Conservation (phyloP, 2,329 filamentous ascomycete genomes). For the Venturia effusa region DNA sequence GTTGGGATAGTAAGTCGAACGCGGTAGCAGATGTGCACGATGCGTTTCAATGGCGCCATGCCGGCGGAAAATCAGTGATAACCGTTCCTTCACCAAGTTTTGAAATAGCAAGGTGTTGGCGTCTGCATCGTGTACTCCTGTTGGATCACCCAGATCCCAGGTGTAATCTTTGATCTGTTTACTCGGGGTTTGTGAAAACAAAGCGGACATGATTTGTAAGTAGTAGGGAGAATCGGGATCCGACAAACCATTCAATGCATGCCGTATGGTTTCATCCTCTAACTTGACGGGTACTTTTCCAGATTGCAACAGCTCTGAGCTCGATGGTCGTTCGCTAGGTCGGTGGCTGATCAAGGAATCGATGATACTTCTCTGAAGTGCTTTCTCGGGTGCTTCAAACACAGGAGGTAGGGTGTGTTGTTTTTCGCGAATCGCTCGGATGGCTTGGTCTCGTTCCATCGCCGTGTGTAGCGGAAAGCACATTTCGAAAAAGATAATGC, state of each 20-base stretch:
- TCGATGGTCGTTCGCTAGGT: slow-evolving; percentile 72
- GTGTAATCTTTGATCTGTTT: slow-evolving; percentile 64
- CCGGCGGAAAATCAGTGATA: slow-evolving; percentile 70
- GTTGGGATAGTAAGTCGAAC: slow-evolving; percentile 63
- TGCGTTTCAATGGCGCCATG: slow-evolving; percentile 81
- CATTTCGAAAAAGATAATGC: slow-evolving; percentile 99
- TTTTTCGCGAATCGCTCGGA: slow-evolving; percentile 58
- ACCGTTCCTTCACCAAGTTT: slow-evolving; percentile 59
- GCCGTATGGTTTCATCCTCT: slow-evolving; percentile 81
- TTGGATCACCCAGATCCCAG: slow-evolving; percentile 33
- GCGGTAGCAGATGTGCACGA: slow-evolving; percentile 67
- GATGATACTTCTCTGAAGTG: slow-evolving; percentile 65
- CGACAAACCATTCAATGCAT: slow-evolving; percentile 68
- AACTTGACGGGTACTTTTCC: slow-evolving; percentile 83
- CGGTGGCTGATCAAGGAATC: slow-evolving; percentile 70
- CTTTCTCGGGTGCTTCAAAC: slow-evolving; percentile 60
- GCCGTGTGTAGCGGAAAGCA: slow-evolving; percentile 52
- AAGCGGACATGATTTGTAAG: slow-evolving; percentile 73
- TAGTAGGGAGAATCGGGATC: slow-evolving; percentile 82
- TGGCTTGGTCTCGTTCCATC: slow-evolving; percentile 54
- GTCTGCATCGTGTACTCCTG: slow-evolving; percentile 22
- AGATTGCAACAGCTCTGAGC: slow-evolving; percentile 69
- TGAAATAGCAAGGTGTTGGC: slow-evolving; percentile 55
- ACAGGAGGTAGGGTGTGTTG: slow-evolving; percentile 59
- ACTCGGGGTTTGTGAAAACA: slow-evolving; percentile 62